Conservation (phyloP, 2,329 filamentous ascomycete species). For the Aureobasidium sp. region DNA sequence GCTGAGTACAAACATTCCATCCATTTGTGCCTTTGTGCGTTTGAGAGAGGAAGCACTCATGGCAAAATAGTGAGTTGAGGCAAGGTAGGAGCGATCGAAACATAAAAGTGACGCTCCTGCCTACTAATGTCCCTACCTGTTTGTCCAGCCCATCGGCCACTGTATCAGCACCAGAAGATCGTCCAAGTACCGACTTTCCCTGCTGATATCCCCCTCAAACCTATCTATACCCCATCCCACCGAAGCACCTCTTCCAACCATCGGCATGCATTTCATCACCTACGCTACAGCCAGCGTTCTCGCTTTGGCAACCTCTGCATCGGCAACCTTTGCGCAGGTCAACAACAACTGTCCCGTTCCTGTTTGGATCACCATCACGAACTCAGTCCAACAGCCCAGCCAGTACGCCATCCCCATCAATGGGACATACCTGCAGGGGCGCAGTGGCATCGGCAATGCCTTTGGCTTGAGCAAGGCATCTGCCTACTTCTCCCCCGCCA, state of each 20-base stretch:
- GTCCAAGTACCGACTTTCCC: not conserved
- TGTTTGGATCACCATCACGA: conserved; percentile 22
- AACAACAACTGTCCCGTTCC: conserved; percentile 21
- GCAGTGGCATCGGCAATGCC: conserved; percentile 23
- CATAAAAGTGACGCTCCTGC: conserved; percentile 1
- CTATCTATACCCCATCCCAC: not conserved
- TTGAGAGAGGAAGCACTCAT: not conserved
- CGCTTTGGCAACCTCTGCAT: conserved; percentile 14
- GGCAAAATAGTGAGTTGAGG: not conserved
- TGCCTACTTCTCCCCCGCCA: conserved; percentile 19
- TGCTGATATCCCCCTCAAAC: not conserved
- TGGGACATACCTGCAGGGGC: conserved; percentile 17
- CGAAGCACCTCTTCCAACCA: not conserved
- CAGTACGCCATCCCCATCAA: conserved; percentile 16
- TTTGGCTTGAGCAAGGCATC: conserved; percentile 22
- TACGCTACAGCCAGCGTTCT: conserved; percentile 13
- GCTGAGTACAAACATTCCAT: not conserved
- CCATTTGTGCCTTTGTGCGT: not conserved
- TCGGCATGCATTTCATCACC: conserved; percentile 19
- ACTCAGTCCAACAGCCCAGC: conserved; percentile 16
- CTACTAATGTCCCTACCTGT: not conserved
- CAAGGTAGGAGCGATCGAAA: not conserved
- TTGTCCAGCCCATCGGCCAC: not conserved
- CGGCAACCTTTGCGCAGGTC: conserved; percentile 17
- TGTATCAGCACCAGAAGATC: not conserved